These are phyloP conservation scores for Xylariomycetidae sp. DNA, from an alignment of 2,329 filamentous ascomycete genomes.

Conservation along the genomic window DNA sequence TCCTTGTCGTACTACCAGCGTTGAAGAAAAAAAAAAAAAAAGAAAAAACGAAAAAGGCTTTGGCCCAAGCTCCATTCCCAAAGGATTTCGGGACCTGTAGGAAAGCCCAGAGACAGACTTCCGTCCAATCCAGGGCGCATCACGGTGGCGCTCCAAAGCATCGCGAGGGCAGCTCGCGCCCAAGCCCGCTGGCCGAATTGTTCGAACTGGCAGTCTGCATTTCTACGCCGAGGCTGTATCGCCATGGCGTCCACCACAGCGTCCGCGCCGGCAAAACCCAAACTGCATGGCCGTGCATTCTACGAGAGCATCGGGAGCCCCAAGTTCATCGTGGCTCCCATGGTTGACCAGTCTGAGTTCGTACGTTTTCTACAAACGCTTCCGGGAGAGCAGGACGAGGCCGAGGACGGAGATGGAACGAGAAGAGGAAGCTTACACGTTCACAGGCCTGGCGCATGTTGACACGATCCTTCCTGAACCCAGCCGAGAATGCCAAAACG, in stretches of 20 bases:
- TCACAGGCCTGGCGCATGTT: slow-evolving; percentile 92
- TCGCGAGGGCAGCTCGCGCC: too few species aligned
- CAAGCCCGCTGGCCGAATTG: too few species aligned
- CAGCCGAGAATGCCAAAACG: slow-evolving; percentile 56
- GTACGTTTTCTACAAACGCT: slow-evolving; percentile 44
- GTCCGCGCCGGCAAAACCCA: slow-evolving; percentile 33
- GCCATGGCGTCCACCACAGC: slow-evolving; percentile 23
- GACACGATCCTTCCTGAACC: slow-evolving; percentile 81
- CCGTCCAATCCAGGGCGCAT: too few species aligned
- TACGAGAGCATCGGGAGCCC: slow-evolving; percentile 93
- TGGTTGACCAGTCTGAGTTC: slow-evolving; percentile 98
- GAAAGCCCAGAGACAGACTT: too few species aligned
- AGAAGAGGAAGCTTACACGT: neutral
- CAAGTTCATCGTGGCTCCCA: slow-evolving; percentile 85
- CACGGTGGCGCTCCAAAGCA: too few species aligned
- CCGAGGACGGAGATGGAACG: too few species aligned
- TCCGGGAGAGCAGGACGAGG: too few species aligned
- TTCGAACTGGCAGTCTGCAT: neutral
- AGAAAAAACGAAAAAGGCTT: too few species aligned
- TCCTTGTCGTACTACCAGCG: neutral
- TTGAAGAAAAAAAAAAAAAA: neutral
- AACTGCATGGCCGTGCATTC: slow-evolving; percentile 79
- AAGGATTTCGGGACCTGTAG: too few species aligned
- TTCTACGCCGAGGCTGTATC: slow-evolving; percentile 10
- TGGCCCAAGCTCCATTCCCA: too few species aligned